These are phyloP conservation scores for Populus alba DNA, from an alignment of 345 rosid species.

Conservation along the genomic window DNA sequence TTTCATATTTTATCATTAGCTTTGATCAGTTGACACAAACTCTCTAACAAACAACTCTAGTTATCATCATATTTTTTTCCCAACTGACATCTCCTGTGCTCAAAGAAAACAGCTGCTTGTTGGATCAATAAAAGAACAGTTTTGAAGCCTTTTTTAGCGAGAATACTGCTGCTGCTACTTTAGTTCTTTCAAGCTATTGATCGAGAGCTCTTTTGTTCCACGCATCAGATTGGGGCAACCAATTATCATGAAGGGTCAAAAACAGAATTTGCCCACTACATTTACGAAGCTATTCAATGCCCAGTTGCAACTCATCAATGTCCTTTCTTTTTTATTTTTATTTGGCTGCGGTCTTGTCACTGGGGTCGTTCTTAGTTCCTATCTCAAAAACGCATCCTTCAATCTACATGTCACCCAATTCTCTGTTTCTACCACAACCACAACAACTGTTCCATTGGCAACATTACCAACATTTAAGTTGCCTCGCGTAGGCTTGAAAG, in stretches of 20 bases:
- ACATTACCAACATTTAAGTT: background rate
- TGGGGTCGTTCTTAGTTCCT: constrained; percentile 22
- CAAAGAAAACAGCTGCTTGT: constrained; percentile 7
- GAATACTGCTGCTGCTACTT: background rate
- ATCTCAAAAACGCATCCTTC: constrained; percentile 14
- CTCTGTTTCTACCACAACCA: constrained; percentile 1
- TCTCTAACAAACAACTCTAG: background rate
- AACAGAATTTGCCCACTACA: background rate
- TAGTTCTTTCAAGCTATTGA: background rate
- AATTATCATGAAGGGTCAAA: constrained; percentile 14
- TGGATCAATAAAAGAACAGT: constrained; percentile 4
- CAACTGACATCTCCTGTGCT: constrained; percentile 10
- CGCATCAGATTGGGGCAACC: background rate
- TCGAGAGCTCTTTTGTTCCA: background rate
- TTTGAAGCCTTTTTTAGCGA: background rate
- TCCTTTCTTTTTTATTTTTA: constrained; percentile 20
- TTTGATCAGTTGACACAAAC: background rate
- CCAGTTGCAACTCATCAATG: constrained; percentile 9
- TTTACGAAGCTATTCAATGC: constrained; percentile 1
- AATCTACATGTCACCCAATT: background rate
- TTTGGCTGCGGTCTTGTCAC: constrained; percentile 21
- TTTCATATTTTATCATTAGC: background rate
- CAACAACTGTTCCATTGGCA: background rate
- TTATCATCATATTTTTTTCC: background rate
- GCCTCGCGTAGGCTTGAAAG: constrained; percentile 26